These are phyloP conservation scores for Cyamopsis tetragonoloba DNA, from an alignment of 306 rosid species.

Conservation along the genomic window DNA sequence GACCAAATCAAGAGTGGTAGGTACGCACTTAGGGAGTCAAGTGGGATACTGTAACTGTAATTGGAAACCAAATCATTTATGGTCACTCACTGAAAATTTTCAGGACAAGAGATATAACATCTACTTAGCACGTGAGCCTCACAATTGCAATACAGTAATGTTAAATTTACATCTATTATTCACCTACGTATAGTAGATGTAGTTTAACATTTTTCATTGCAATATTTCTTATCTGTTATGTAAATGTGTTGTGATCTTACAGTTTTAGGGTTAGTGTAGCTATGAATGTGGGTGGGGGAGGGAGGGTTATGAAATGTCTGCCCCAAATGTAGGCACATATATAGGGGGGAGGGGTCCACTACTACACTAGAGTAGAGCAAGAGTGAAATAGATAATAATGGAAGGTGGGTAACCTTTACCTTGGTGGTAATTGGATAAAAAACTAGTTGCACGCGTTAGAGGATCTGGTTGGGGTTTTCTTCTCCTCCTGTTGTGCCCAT, in stretches of 20 bases:
- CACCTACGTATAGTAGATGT: too few species aligned
- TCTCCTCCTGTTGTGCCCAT: slow-evolving; percentile 91
- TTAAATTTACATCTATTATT: too few species aligned
- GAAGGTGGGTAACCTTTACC: slow-evolving; percentile 61
- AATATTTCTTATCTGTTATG: too few species aligned
- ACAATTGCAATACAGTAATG: too few species aligned
- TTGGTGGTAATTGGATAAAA: slow-evolving; percentile 58
- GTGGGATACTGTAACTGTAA: too few species aligned
- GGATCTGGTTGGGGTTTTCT: slow-evolving; percentile 88
- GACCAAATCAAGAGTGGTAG: slow-evolving; percentile 33
- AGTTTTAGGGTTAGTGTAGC: slow-evolving; percentile 36
- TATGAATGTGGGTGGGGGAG: too few species aligned
- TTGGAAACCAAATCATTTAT: too few species aligned
- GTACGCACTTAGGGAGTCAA: slow-evolving; percentile 20
- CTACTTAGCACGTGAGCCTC: too few species aligned
- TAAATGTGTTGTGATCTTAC: slow-evolving; percentile 23
- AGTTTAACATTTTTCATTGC: too few species aligned
- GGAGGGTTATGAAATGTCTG: slow-evolving; percentile 35
- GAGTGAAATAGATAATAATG: slow-evolving; percentile 15
- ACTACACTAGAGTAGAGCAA: too few species aligned
- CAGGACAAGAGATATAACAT: too few species aligned
- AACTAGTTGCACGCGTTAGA: slow-evolving; percentile 41
- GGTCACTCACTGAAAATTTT: too few species aligned
- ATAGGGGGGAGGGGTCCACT: slow-evolving; percentile 42
- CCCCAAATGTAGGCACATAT: slow-evolving; percentile 39